Percentiles rank a stretch among this genome's conserved stretches.
phyloP scores from a whole-genome alignment of 345 rosid genomes.

The Corymbia maculata region DNA sequence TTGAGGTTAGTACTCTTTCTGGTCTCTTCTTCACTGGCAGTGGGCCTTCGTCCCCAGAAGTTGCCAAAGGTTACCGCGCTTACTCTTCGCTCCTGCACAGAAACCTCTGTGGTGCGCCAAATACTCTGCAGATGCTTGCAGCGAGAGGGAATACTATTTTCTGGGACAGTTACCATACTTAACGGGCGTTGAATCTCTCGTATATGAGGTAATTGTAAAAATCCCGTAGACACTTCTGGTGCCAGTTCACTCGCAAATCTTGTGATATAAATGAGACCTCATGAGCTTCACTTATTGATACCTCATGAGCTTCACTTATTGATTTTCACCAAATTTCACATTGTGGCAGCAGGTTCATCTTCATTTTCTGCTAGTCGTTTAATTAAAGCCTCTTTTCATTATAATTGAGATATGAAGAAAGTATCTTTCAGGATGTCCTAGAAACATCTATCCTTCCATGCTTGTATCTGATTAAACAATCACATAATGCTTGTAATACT shows the following conservation, averaged over 20 bases:
- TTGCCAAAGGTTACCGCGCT: not conserved
- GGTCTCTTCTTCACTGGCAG: not conserved
- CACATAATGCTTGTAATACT: not conserved
- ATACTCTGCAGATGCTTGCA: constrained; percentile 38
- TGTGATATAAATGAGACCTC: not conserved
- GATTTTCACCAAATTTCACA: not conserved
- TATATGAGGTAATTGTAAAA: constrained; percentile 49
- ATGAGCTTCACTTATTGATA: not conserved
- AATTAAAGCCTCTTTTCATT: not conserved
- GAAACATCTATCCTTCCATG: not conserved
- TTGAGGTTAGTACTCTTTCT: constrained; percentile 48
- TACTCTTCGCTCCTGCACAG: constrained; percentile 24
- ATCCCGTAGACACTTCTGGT: not conserved
- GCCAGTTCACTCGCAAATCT: not conserved
- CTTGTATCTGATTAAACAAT: not conserved
- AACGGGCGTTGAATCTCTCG: constrained; percentile 53
- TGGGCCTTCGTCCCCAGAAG: not conserved
- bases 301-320: not conserved
- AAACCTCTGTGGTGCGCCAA: constrained; percentile 85
- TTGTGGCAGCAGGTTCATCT: not conserved
- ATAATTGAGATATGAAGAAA: not conserved
- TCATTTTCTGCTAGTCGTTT: not conserved
- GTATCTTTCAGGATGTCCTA: not conserved
- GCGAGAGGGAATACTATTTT: constrained; percentile 65
- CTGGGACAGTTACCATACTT: constrained; percentile 92